These are phyloP conservation scores for Dryas octopetala DNA, from an alignment of 306 rosid species.

Conservation along the genomic window DNA sequence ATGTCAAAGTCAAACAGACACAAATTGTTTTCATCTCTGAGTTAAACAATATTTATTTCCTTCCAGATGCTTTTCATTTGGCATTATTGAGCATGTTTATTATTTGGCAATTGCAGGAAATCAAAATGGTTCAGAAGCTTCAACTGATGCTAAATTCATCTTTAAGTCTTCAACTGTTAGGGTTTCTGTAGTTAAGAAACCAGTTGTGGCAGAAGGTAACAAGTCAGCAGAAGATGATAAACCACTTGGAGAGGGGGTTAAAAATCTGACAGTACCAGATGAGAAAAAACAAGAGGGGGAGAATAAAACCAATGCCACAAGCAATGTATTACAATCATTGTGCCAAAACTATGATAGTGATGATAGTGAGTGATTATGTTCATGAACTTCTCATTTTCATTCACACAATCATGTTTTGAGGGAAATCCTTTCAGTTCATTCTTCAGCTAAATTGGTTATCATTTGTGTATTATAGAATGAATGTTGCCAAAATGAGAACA, in stretches of 20 bases:
- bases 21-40: not conserved
- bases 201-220: slow-evolving; percentile 26
- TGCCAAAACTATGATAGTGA: slow-evolving; percentile 57
- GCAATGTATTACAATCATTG: slow-evolving; percentile 42
- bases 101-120: slow-evolving; percentile 45
- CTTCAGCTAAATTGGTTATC: not conserved
- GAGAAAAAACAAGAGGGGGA: slow-evolving; percentile 33
- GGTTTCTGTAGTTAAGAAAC: slow-evolving; percentile 55
- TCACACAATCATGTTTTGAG: not conserved
- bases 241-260: slow-evolving; percentile 30
- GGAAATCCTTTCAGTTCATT: not conserved
- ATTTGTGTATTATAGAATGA: not conserved
- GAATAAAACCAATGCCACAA: slow-evolving; percentile 5
- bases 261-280: slow-evolving; percentile 12
- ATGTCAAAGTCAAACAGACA: not conserved
- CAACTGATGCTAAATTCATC: slow-evolving; percentile 31
- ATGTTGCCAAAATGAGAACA: not conserved
- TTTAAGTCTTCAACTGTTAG: slow-evolving; percentile 41
- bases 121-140: slow-evolving; percentile 18
- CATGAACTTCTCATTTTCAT: not conserved
- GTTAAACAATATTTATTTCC: not conserved
- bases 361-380: slow-evolving; percentile 15
- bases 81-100: slow-evolving; percentile 4
- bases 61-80: not conserved
- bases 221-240: slow-evolving; percentile 26